Conservation (phyloP, 805 yeast species). For the Wickerhamomyces xylosicus region DNA sequence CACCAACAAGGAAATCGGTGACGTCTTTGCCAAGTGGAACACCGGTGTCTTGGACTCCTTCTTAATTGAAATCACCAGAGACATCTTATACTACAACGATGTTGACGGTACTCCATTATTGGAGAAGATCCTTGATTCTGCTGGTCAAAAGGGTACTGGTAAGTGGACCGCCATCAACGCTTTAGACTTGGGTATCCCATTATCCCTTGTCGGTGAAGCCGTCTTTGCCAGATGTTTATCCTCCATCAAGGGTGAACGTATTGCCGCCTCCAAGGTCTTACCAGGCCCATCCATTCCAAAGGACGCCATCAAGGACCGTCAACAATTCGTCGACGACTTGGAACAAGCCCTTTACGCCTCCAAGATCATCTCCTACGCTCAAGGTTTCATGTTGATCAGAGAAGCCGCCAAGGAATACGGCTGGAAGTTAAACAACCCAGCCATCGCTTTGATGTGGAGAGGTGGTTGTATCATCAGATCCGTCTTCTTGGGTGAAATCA, state of each 20-base stretch:
- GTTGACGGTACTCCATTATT: constrained; percentile 86
- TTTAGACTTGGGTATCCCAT: constrained; percentile 96
- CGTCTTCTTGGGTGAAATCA: constrained; percentile 94
- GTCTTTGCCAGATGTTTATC: constrained; percentile 95
- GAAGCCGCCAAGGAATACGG: constrained; percentile 96
- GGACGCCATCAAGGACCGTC: constrained; percentile 61
- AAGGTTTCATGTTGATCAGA: constrained; percentile 98
- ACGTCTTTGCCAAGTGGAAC: constrained; percentile 90
- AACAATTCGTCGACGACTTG: constrained; percentile 80
- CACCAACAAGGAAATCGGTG: constrained; percentile 85
- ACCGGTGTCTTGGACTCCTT: constrained; percentile 95
- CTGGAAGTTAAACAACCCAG: constrained; percentile 97
- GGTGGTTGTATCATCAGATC: constrained; percentile 99
- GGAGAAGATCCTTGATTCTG: constrained; percentile 92
- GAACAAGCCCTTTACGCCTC: constrained; percentile 99
- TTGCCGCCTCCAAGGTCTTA: constrained; percentile 67
- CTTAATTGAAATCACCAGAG: constrained; percentile 94
- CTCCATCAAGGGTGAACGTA: constrained; percentile 86
- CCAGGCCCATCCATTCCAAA: constrained; percentile 67
- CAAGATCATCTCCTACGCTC: constrained; percentile 96
- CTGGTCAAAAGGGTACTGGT: constrained; percentile 99
- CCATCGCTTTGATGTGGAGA: constrained; percentile 99
- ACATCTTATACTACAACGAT: constrained; percentile 83
- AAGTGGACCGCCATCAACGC: constrained; percentile 99
- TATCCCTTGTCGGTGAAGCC: constrained; percentile 96